Evolutionary conservation across 2,329 filamentous ascomycete genomes (phyloP), one percentile per base, ranked within the genome.

Genomic region (Monosporascus sp.): DNA sequence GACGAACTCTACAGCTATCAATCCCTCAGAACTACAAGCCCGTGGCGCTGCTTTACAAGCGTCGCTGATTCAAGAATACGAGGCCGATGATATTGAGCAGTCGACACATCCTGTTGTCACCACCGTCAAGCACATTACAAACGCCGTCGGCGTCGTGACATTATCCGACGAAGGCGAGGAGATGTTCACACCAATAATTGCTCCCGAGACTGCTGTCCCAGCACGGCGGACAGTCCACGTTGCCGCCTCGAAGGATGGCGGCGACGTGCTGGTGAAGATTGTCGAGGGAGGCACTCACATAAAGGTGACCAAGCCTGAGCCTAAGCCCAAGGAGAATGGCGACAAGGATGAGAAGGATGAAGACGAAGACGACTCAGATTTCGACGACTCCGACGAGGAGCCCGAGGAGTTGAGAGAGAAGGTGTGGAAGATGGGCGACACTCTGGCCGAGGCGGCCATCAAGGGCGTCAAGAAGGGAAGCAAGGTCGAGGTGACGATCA

Each of bases 31-130:
- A 76, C 82, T 97, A 52, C 80, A 87, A 65, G 88, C 90, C 58
- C 86, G 94, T 59, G 94, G 94, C 68, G 94, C 94, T 56, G 93
- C 94, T 34, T 91, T 99, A 64, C 94, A 99, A 76, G 94, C 94
- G 38, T 95, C 87, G 56, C 79, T 99, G 59, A 91, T 99, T 71
- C 86, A 92, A 72, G 93, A 96, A 73, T 99, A 96, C 73, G 94
- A 99, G 65, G 81, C 85, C 62, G 86, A 91, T 61, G 93, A 97
- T 69, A 95, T 99, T 63, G 90, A 95, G 70, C 92, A 97, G 80
- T 96, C 90, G 58, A 96, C 91, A 48, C 93, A 99, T 78, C 87
- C 94, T 50, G 90, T 91, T 69, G 91, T 99, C 59, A 97, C 93
- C 36, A 93, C 92, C 17, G 91, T 95, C 50, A 91, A 91, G 64